Evolutionary conservation across 805 yeast species (phyloP).

Genomic region (Yamadazyma tumulicola): DNA sequence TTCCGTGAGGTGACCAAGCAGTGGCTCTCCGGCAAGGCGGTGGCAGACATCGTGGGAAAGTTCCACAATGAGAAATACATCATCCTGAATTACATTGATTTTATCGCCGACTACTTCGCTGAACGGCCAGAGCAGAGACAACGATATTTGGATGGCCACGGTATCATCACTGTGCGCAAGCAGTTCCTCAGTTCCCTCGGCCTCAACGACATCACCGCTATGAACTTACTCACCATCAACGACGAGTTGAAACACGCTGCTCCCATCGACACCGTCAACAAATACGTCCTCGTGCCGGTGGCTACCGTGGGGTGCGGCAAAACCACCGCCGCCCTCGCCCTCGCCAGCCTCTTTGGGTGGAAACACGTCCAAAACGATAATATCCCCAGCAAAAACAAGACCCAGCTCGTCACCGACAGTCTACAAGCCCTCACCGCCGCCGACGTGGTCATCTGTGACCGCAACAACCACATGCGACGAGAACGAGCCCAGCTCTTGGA

Average conservation of each 20-base stretch:
- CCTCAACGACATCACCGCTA: conserved; percentile 45
- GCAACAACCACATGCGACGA: conserved; percentile 71
- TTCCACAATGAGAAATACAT: conserved; percentile 55
- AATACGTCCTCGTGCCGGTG: conserved; percentile 71
- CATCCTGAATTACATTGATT: conserved; percentile 66
- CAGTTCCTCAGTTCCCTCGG: conserved; percentile 46
- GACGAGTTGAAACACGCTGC: conserved; percentile 25
- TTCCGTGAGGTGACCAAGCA: conserved; percentile 81
- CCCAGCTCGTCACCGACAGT: conserved; percentile 47
- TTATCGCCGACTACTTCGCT: conserved; percentile 55
- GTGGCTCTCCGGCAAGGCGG: conserved; percentile 32
- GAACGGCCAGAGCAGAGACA: conserved; percentile 44
- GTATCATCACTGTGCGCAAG: conserved; percentile 72
- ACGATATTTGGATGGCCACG: conserved; percentile 53
- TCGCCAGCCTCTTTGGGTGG: conserved; percentile 55
- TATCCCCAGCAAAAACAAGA: conserved; percentile 45
- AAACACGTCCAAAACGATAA: conserved; percentile 82
- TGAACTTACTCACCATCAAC: conserved; percentile 53
- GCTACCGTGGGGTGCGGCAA: conserved; percentile 96
- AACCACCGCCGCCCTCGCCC: conserved; percentile 71
- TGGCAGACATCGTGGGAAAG: conserved; percentile 30
- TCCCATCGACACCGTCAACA: conserved; percentile 19
- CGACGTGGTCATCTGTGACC: conserved; percentile 66
- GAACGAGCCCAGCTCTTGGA: conserved; percentile 69
- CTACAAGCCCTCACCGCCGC: conserved; percentile 27